Evolutionary conservation across 192 early-diverging fungal genomes (phyloP).

Genomic region (Backusella australiensis): DNA sequence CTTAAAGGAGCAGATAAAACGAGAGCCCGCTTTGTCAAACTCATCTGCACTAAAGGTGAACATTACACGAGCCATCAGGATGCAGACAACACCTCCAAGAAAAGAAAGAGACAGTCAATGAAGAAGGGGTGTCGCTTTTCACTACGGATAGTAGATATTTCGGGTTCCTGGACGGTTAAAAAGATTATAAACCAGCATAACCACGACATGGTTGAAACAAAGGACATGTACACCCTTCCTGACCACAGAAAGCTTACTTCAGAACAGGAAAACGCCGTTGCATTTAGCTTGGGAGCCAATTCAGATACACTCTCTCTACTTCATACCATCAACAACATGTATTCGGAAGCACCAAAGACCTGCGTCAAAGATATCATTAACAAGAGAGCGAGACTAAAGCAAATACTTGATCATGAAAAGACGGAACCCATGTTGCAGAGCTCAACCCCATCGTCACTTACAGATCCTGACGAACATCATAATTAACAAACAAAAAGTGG

Average conservation of each 20-base stretch:
- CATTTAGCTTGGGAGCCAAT: not conserved
- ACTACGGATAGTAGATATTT: conserved; percentile 5
- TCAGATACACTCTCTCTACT: not conserved
- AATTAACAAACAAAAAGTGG: not conserved
- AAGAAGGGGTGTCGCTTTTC: not conserved
- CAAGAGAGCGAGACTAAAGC: not conserved
- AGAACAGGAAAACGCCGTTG: conserved; percentile 1
- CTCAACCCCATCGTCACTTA: not conserved
- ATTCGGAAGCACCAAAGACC: not conserved
- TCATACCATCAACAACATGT: conserved; percentile 3
- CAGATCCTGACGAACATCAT: not conserved
- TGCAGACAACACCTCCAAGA: not conserved
- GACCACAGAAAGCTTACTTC: not conserved
- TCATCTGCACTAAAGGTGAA: conserved; percentile 3
- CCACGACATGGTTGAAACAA: not conserved
- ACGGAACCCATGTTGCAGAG: not conserved
- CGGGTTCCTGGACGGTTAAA: conserved; percentile 1
- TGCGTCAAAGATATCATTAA: not conserved
- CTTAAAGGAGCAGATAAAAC: conserved; percentile 3
- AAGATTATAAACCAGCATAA: conserved; percentile 1
- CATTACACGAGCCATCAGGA: not conserved
- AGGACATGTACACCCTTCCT: not conserved
- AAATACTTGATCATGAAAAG: conserved; percentile 1
- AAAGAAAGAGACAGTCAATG: not conserved
- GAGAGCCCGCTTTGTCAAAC: not conserved